Evolutionary conservation across 1,139 yeast species (phyloP).

Genomic region (Debaryomyces singareniensis): DNA sequence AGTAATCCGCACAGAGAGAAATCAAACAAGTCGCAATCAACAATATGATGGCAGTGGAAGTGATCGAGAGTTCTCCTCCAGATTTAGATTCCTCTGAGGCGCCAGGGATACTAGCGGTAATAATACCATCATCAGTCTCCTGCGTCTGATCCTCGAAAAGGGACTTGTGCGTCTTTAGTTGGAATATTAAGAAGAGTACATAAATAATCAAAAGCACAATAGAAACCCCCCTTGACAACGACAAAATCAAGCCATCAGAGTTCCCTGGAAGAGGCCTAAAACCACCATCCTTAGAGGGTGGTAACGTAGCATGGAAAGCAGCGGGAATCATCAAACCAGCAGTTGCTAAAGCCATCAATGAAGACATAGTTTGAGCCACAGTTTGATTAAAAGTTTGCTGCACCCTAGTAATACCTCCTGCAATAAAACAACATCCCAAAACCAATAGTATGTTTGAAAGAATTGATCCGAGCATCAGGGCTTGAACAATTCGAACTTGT

Average conservation of each 20-base stretch:
- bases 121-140: slow-evolving; percentile 32
- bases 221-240: slow-evolving; percentile 82
- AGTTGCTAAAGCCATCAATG: slow-evolving; percentile 84
- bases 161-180: slow-evolving; percentile 76
- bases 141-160: slow-evolving; percentile 38
- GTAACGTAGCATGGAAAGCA: slow-evolving; percentile 84
- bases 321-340: slow-evolving; percentile 90
- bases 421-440: slow-evolving; percentile 90
- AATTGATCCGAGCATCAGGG: slow-evolving; percentile 93
- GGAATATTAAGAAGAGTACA: slow-evolving; percentile 74
- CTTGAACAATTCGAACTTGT: slow-evolving; percentile 91
- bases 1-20: slow-evolving; percentile 85
- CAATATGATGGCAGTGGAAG: slow-evolving; percentile 42
- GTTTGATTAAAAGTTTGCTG: slow-evolving; percentile 92
- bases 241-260: slow-evolving; percentile 50
- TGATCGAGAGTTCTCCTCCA: slow-evolving; percentile 34
- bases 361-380: slow-evolving; percentile 96
- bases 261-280: slow-evolving; percentile 38
- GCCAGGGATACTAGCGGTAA: slow-evolving; percentile 21
- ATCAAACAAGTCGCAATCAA: slow-evolving; percentile 70
- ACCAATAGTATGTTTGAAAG: slow-evolving; percentile 82
- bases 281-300: slow-evolving; percentile 32
- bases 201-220: slow-evolving; percentile 74
- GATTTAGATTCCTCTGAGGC: slow-evolving; percentile 3
- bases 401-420: slow-evolving; percentile 82